Conservation (phyloP, 2,329 filamentous ascomycete species). For the Pyrenochaeta sp. region DNA sequence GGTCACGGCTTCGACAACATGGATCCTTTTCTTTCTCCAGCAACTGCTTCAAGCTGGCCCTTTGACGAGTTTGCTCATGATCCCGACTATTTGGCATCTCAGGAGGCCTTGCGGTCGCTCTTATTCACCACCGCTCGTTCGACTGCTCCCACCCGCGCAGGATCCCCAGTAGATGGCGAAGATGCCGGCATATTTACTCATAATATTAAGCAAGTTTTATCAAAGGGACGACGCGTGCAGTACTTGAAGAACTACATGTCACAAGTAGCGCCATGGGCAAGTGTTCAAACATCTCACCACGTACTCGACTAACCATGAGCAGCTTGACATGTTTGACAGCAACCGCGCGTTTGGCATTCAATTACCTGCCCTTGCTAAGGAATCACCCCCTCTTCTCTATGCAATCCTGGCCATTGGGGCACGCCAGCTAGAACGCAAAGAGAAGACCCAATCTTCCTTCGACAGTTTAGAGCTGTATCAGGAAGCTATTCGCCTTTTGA, state of each 20-base stretch:
- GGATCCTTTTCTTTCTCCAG: slow-evolving; percentile 33
- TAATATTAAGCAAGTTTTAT: slow-evolving; percentile 30
- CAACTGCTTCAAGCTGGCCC: slow-evolving; percentile 29
- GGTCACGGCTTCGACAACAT: slow-evolving; percentile 17
- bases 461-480: slow-evolving; percentile 60
- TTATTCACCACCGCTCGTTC: slow-evolving; percentile 40
- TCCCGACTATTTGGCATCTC: slow-evolving; percentile 37
- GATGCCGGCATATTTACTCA: slow-evolving; percentile 7
- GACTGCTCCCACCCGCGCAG: slow-evolving; percentile 31
- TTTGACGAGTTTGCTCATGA: slow-evolving; percentile 38
- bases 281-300: neutral
- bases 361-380: slow-evolving; percentile 56
- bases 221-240: slow-evolving; percentile 29
- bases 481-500: slow-evolving; percentile 59
- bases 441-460: slow-evolving; percentile 48
- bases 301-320: neutral
- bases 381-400: slow-evolving; percentile 55
- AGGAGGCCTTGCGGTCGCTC: slow-evolving; percentile 34
- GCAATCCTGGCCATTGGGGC: slow-evolving; percentile 61
- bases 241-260: slow-evolving; percentile 42
- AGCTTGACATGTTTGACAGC: slow-evolving; percentile 63
- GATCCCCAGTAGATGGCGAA: slow-evolving; percentile 25
- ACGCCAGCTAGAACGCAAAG: slow-evolving; percentile 59
- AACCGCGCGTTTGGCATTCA: slow-evolving; percentile 58
- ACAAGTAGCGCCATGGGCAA: slow-evolving; percentile 37